phyloP scores from a whole-genome alignment of 2,329 filamentous ascomycete species.

The Penicillium sp. region DNA sequence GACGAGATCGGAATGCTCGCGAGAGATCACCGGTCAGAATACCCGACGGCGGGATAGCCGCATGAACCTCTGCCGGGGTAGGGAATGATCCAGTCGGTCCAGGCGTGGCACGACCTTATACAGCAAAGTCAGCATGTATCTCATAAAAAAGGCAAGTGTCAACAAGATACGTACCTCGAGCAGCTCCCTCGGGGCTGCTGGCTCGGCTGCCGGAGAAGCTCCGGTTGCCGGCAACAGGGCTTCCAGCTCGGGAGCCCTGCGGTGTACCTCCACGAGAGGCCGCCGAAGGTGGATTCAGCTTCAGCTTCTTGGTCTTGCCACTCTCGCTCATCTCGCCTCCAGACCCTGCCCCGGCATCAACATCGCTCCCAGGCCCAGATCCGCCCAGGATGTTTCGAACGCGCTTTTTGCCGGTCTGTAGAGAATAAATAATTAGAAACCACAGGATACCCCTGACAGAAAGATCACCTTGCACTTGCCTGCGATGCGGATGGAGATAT shows the following conservation, averaged over 20 bases:
- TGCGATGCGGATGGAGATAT: constrained; percentile 60
- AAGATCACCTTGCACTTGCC: constrained; percentile 21
- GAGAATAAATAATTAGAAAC: constrained; percentile 3
- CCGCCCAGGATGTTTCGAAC: constrained; percentile 33
- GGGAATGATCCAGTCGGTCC: constrained; percentile 37
- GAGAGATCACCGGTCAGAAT: constrained; percentile 47
- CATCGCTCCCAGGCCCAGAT: constrained; percentile 55
- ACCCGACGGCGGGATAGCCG: constrained; percentile 46
- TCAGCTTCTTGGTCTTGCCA: constrained; percentile 49
- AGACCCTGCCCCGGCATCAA: constrained; percentile 52
- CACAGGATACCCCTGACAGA: background rate
- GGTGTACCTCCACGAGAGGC: constrained; percentile 44
- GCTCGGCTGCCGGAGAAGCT: constrained; percentile 37
- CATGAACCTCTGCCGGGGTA: constrained; percentile 47
- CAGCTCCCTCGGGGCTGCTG: constrained; percentile 38
- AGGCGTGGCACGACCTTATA: constrained; percentile 32
- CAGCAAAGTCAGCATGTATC: constrained; percentile 11
- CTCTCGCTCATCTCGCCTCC: constrained; percentile 48
- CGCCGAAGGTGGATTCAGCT: constrained; percentile 44
- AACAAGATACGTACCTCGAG: constrained; percentile 25
- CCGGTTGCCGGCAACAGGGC: constrained; percentile 38
- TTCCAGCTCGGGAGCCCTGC: constrained; percentile 49
- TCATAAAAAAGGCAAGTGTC: background rate
- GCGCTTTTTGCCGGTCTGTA: constrained; percentile 53
- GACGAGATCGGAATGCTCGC: constrained; percentile 43